Base-by-base conservation (phyloP, 2,329 filamentous ascomycete genomes). In the Ceratocystis cubensis region DNA sequence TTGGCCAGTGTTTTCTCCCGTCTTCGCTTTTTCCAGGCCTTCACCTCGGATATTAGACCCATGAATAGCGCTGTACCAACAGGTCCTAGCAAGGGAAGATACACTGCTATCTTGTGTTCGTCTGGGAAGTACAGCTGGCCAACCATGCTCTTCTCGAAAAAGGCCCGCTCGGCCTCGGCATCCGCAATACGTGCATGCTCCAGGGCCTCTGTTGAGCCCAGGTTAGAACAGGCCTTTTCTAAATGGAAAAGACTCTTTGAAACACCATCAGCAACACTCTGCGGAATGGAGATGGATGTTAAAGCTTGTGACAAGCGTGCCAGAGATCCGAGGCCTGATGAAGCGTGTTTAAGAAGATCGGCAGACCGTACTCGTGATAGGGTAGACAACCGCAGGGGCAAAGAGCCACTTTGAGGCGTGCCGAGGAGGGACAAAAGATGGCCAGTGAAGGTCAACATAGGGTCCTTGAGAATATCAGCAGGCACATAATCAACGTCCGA, bases 81-180 rank as follows among this genome's bases (percentile, higher is more conserved):
- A 0, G 94, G 94, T 0, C 94, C 94, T 50, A 99, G 77, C 10
- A 99, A 78, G 1, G 94, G 94, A 71, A 99, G 77, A 74, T 99
- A 99, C 0, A 99, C 94, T 0, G 94, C 94, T 28, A 99, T 84
- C 76, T 97, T 99, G 75, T 99, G 94, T 77, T 99, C 94, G 73
- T 99, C 94, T 0, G 94, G 94, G 75, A 99, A 99, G 75, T 97
- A 99, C 1, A 97, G 87, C 77, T 97, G 94, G 0, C 92, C 94
- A 13, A 99, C 94, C 94, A 99, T 99, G 73, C 89, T 96, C 77
- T 96, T 96, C 76, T 99, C 94, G 71, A 99, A 99, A 76, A 99
- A 99, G 0, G 93, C 93, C 69, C 88, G 86, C 75, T 99, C 94
- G 0, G 91, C 93, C 73, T 95, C 91, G 2, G 84, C 83, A 75